Percentiles rank a stretch among this genome's conserved stretches.
Conservation (phyloP, 495 filamentous ascomycete species). For the Saxispiralis lemnorum region DNA sequence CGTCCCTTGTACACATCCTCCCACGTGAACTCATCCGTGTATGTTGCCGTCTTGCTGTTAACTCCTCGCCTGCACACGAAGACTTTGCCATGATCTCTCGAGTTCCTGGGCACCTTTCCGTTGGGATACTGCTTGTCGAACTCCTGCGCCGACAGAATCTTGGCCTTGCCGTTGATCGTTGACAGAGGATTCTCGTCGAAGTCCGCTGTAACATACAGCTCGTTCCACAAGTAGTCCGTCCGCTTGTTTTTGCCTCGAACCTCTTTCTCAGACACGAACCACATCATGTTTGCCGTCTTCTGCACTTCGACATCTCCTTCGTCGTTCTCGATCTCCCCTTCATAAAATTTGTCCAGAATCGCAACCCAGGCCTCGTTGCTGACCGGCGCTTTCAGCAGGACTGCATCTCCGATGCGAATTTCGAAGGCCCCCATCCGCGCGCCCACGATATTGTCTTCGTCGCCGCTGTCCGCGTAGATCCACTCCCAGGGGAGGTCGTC, state of each 20-base stretch:
- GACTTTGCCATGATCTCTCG: constrained; percentile 66
- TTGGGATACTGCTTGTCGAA: constrained; percentile 54
- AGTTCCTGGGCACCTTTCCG: constrained; percentile 55
- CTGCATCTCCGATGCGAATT: constrained; percentile 61
- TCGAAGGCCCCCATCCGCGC: constrained; percentile 75
- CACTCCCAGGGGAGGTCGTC: constrained; percentile 87
- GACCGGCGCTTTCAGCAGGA: constrained; percentile 66
- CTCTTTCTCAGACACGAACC: constrained; percentile 84
- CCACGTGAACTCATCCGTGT: constrained; percentile 87
- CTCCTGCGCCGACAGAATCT: constrained; percentile 49
- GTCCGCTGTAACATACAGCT: constrained; percentile 74
- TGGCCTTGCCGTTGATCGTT: constrained; percentile 79
- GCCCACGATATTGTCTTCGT: constrained; percentile 40
- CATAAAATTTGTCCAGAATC: constrained; percentile 60
- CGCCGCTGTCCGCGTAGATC: constrained; percentile 43
- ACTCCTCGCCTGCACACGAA: constrained; percentile 83
- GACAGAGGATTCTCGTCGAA: constrained; percentile 73
- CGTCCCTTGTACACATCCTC: constrained; percentile 56
- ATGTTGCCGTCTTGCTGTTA: constrained; percentile 70
- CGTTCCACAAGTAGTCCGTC: constrained; percentile 65
- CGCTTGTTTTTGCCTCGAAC: constrained; percentile 72
- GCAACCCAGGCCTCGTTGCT: constrained; percentile 79
- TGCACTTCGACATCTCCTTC: constrained; percentile 9
- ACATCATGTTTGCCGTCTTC: constrained; percentile 27
- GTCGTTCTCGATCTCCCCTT: constrained; percentile 30